Evolutionary conservation across 768 basidiomycete species (phyloP), one percentile per base, ranked within the genome.

Genomic region (Lentinula sp.): DNA sequence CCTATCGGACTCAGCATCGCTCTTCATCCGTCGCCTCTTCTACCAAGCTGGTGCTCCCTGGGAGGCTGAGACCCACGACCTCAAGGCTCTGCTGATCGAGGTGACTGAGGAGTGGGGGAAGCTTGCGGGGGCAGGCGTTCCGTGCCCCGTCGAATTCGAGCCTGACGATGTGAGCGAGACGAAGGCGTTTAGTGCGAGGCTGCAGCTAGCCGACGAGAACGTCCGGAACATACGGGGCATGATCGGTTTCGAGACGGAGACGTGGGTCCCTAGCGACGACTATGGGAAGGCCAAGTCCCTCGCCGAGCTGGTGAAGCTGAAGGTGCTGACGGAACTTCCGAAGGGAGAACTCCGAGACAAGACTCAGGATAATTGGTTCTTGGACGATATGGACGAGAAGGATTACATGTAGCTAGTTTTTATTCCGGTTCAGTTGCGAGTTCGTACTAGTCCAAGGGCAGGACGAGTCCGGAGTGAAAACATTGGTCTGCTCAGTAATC

Each of bases 311-410:
- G 1, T 70, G 61, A 70, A 69, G 64, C 63, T 39, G 62, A 43
- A 18, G 60, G 57, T 57, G 23, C 64, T 70, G 60, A 45, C 68
- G 67, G 66, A 57, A 54, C 63, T 33, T 57, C 58, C 42, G 61
- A 58, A 63, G 62, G 59, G 57, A 15, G 61, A 57, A 58, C n/a
- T n/a, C n/a, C n/a, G 60, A 61, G 60, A 54, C 49, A n/a, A 36
- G 66, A 66, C 71, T 46, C 61, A 41, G 68, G 72, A 65, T 52
- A 64, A 77, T 65, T 78, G 76, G 76, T 66, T 62, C 61, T 74
- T 69, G 58, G 73, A 77, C 65, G 75, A 77, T 64, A 72, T 75
- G 74, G 69, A 76, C 61, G 75, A 77, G 67, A 15, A 49, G n/a
- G 20, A 49, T n/a, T n/a, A n/a, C n/a, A n/a, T n/a, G n/a, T n/a